phyloP scores from a whole-genome alignment of 2,329 filamentous ascomycete genomes.

The Bipolaris cookei region DNA sequence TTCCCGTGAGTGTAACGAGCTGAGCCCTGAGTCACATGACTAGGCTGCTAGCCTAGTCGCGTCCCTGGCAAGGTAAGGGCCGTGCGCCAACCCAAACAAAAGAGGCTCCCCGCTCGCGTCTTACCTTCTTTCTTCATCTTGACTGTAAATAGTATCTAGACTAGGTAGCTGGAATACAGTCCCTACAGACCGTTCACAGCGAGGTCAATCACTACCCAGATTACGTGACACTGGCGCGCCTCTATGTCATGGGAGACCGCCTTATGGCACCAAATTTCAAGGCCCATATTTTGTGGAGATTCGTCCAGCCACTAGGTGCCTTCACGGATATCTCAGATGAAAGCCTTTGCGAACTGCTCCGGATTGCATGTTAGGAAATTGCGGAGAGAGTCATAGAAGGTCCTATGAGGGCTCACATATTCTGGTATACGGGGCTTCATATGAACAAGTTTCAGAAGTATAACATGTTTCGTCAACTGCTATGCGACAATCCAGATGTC shows the following conservation, averaged over 20 bases:
- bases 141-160: too few species aligned
- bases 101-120: too few species aligned
- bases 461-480: neutral
- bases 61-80: too few species aligned
- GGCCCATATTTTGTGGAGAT: neutral
- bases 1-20: too few species aligned
- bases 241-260: neutral
- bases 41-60: too few species aligned
- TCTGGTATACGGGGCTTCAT: neutral
- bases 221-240: neutral
- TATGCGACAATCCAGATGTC: neutral
- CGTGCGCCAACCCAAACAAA: too few species aligned
- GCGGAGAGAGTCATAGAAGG: neutral
- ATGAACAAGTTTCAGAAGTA: neutral
- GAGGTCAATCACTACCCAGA: neutral
- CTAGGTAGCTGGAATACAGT: too few species aligned
- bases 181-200: too few species aligned
- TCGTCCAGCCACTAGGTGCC: neutral
- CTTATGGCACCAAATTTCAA: neutral
- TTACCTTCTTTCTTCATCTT: too few species aligned
- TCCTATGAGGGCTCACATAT: neutral
- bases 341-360: constrained; percentile 3
- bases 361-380: neutral
- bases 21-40: too few species aligned
- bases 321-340: neutral